Conservation (phyloP, 768 basidiomycete species). For the Guyanaporus albipodus region DNA sequence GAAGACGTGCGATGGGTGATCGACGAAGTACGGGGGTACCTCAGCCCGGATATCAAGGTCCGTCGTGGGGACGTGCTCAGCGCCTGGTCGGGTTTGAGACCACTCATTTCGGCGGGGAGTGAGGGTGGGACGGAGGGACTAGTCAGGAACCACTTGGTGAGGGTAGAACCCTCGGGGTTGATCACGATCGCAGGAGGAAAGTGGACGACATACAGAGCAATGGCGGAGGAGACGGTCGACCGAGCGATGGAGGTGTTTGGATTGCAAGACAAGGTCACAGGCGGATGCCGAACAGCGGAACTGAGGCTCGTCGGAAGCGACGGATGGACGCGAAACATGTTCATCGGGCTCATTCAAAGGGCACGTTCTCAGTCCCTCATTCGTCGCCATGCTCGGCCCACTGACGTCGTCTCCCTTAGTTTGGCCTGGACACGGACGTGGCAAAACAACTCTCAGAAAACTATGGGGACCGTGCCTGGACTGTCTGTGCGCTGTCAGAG, state of each 20-base stretch:
- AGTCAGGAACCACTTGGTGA: conserved; percentile 91
- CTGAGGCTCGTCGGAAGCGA: conserved; percentile 88
- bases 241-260: conserved; percentile 76
- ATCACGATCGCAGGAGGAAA: conserved; percentile 96
- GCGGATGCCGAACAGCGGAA: conserved; percentile 72
- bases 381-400: background rate
- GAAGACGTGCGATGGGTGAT: conserved; percentile 97
- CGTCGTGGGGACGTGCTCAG: conserved; percentile 91
- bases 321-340: conserved; percentile 95
- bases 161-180: conserved; percentile 74
- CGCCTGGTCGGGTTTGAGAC: conserved; percentile 91
- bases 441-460: conserved; percentile 91
- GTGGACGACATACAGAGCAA: conserved; percentile 96
- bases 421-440: conserved; percentile 86
- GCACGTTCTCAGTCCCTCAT: conserved; percentile 37
- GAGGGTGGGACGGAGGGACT: conserved; percentile 78
- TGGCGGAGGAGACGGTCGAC: conserved; percentile 95
- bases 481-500: conserved; percentile 76
- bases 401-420: conserved; percentile 43
- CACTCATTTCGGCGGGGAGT: conserved; percentile 78
- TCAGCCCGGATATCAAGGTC: conserved; percentile 90
- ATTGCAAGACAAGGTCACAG: conserved; percentile 50
- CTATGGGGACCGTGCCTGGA: conserved; percentile 97
- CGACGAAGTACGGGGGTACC: conserved; percentile 86
- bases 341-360: conserved; percentile 90